Evolutionary conservation across 1,284 basidiomycete genomes (phyloP).

Genomic region (Meira nashicola): DNA sequence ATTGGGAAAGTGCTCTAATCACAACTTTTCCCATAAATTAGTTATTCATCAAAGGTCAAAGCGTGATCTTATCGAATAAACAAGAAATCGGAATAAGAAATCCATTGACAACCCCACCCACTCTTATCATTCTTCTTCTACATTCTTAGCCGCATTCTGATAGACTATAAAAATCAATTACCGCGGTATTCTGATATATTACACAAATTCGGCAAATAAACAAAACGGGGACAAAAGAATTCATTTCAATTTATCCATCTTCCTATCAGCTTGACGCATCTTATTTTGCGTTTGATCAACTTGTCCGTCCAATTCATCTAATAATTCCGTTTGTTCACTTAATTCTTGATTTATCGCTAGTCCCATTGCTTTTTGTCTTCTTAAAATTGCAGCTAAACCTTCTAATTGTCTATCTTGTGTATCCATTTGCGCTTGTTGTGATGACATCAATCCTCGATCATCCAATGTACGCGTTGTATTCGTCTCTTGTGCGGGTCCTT

Average conservation of each 20-base stretch:
- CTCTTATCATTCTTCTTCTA: too few relatives aligned
- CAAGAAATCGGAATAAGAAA: too few relatives aligned
- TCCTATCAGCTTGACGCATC: slow-evolving; percentile 70
- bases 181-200: too few relatives aligned
- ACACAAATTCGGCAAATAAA: too few relatives aligned
- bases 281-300: slow-evolving; percentile 71
- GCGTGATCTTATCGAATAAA: too few relatives aligned
- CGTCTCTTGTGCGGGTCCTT: slow-evolving; percentile 61
- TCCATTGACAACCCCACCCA: too few relatives aligned
- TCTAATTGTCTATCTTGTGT: slow-evolving; percentile 77
- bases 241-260: slow-evolving; percentile 59
- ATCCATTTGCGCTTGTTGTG: slow-evolving; percentile 74
- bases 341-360: slow-evolving; percentile 82
- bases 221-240: too few relatives aligned
- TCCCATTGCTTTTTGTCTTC: slow-evolving; percentile 78
- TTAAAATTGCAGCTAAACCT: slow-evolving; percentile 73
- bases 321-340: slow-evolving; percentile 73
- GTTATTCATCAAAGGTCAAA: too few relatives aligned
- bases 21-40: too few relatives aligned
- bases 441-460: slow-evolving; percentile 69
- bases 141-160: too few relatives aligned
- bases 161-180: too few relatives aligned
- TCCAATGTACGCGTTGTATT: slow-evolving; percentile 79
- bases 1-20: too few relatives aligned
- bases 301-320: slow-evolving; percentile 71